Base-by-base conservation (phyloP, 305 asterid species). In the Lippia alba region DNA sequence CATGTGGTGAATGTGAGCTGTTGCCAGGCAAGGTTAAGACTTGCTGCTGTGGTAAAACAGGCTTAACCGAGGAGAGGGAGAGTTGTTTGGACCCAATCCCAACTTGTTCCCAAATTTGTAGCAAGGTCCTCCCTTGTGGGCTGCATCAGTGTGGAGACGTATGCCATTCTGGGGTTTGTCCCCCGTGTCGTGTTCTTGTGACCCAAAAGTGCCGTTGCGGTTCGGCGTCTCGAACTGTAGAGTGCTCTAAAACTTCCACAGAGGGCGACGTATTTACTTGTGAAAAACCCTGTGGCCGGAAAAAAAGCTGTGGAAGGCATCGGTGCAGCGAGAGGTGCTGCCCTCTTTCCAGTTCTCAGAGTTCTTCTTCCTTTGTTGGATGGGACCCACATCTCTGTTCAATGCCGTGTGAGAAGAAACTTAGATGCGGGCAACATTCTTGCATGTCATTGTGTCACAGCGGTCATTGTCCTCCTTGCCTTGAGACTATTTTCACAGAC, bases 391-490 rank as follows among this genome's bases (percentile, higher is more conserved):
- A 94, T 80, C 77, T 88, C 77, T 94, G 99, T 80, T 85, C 95
- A 17, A 94, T 94, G 94, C 94, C 96, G 8, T 94, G 99, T 61
- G 97, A 88, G 80, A 94, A 94, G 84, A 94, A 87, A 86, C 86
- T 94, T 58, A 83, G 99, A 76, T 94, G 99, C 58, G 97, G 99
- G 54, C 97, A 94, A 73, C 99, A 94, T 78, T 85, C 96, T 61
- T 94, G 99, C 73, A 75, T 61, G 15, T 90, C 91, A 19, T 83
- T 89, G 14, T 94, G 99, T 79, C 99, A 94, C 81, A 89, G 93
- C 57, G 99, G 99, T 55, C 97, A 94, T 75, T 94, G 99, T 62
- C 99, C 99, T 75, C 95, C 99, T 39, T 94, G 99, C 74, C 79
- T 91, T 56, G 93, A 89, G 78, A 91, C 97, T 14, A 89, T 88